These are phyloP conservation scores for Candida awuae DNA, from an alignment of 805 yeast species.

Conservation along the genomic window DNA sequence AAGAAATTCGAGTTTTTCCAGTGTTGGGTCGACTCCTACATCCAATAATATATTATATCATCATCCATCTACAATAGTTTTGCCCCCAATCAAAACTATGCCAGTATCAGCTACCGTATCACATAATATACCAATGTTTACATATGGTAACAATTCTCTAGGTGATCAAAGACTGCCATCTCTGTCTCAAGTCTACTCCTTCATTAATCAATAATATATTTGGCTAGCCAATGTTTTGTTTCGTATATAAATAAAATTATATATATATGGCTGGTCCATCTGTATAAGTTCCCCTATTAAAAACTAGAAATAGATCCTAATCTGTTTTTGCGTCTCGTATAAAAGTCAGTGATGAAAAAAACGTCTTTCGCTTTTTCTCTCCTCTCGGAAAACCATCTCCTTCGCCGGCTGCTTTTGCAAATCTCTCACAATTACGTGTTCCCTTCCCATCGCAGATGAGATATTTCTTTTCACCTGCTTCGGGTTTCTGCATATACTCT, in stretches of 20 bases:
- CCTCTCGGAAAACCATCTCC: too few relatives aligned
- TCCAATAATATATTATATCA: conserved; percentile 1
- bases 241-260: background rate
- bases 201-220: background rate
- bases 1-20: background rate
- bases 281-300: background rate
- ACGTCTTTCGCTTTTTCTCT: background rate
- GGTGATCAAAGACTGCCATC: background rate
- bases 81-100: background rate
- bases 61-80: background rate
- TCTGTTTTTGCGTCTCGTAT: too few relatives aligned
- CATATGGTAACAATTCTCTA: background rate
- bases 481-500: too few relatives aligned
- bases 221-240: background rate
- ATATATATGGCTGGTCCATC: background rate
- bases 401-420: too few relatives aligned
- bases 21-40: conserved; percentile 1
- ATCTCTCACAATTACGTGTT: too few relatives aligned
- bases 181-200: conserved; percentile 1
- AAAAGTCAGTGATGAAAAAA: too few relatives aligned
- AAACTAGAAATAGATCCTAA: too few relatives aligned
- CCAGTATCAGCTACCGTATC: background rate
- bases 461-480: too few relatives aligned
- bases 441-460: too few relatives aligned
- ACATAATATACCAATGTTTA: background rate